Evolutionary conservation across 2,329 filamentous ascomycete genomes (phyloP), one percentile per base, ranked within the genome.

Genomic region (Chaetoscypha palmicola): DNA sequence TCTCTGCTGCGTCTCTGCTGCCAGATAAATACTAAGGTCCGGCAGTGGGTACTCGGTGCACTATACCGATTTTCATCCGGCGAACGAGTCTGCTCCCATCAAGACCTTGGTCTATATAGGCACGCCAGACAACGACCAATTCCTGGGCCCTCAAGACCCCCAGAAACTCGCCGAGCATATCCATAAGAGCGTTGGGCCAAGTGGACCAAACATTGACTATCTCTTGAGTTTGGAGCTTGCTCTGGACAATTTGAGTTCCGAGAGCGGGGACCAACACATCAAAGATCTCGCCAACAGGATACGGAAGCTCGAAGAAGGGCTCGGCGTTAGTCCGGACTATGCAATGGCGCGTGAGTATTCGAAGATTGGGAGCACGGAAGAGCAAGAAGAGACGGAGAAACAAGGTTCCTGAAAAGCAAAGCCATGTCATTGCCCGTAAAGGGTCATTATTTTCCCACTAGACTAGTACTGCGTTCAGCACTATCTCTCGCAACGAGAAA

Each of bases 121-220:
- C 17, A 85, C 94, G 2, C 92, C 92, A 0, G 79, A 83, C 35
- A 98, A 98, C 60, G 83, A 87, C 43, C 92, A 97, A 64, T 98
- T 98, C 60, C 73, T 90, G 28, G 88, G 87, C 0, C 80, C 83
- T 0, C 89, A 94, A 61, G 82, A 92, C 42, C 84, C 86, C 1
- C 77, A 88, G 58, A 64, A 68, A 32, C 74, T 97, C 39, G 90
- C 91, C 19, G 75, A 79, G 64, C 86, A 91, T 64, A 97, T 98
- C 57, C 74, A 81, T 55, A 68, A 68, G 37, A 88, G 86, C 57
- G 66, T 70, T 31, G 92, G 92, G 0, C 86, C 90, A 19, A 96
- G 89, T 65, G 92, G 92, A 1, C 77, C 83, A 61, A 97, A 97
- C 64, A 80, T 74, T 47, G 91, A 97, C 60, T 98, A 98, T 65